These are phyloP conservation scores for Mortierella antarctica DNA, from an alignment of 192 early-diverging fungal species.

Conservation along the genomic window DNA sequence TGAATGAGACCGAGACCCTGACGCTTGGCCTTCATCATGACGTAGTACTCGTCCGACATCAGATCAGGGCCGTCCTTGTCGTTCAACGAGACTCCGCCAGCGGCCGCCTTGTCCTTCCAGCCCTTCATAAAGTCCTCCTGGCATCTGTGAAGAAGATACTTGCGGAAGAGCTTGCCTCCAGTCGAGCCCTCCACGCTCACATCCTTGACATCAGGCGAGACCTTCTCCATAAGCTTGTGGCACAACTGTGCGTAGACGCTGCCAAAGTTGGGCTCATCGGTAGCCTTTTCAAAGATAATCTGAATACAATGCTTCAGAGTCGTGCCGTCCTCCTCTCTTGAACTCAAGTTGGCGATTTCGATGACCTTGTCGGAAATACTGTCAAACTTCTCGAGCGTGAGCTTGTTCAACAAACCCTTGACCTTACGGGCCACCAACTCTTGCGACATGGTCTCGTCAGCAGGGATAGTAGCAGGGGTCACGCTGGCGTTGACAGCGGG, in stretches of 20 bases:
- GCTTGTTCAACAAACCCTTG: constrained; percentile 94
- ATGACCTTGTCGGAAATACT: constrained; percentile 86
- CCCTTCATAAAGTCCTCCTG: constrained; percentile 95
- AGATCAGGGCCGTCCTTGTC: constrained; percentile 72
- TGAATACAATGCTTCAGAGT: constrained; percentile 86
- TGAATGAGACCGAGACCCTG: constrained; percentile 91
- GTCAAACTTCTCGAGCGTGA: constrained; percentile 96
- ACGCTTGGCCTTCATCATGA: constrained; percentile 92
- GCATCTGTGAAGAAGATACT: constrained; percentile 91
- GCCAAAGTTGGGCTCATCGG: constrained; percentile 93
- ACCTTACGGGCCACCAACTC: constrained; percentile 83
- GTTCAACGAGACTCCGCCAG: constrained; percentile 56
- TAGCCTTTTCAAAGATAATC: constrained; percentile 94
- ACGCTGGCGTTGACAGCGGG: constrained; percentile 64
- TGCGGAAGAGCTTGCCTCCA: constrained; percentile 85
- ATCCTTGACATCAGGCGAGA: constrained; percentile 68
- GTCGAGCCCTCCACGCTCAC: constrained; percentile 66
- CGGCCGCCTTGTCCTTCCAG: constrained; percentile 85
- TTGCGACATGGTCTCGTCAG: constrained; percentile 54
- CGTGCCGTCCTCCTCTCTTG: constrained; percentile 72
- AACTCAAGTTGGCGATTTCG: constrained; percentile 76
- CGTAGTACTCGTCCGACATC: constrained; percentile 85
- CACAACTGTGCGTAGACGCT: constrained; percentile 92
- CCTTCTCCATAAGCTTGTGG: constrained; percentile 77
- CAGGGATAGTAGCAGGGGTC: constrained; percentile 42